phyloP scores from a whole-genome alignment of 176 grass and related monocot genomes.

The Guadua angustifolia region DNA sequence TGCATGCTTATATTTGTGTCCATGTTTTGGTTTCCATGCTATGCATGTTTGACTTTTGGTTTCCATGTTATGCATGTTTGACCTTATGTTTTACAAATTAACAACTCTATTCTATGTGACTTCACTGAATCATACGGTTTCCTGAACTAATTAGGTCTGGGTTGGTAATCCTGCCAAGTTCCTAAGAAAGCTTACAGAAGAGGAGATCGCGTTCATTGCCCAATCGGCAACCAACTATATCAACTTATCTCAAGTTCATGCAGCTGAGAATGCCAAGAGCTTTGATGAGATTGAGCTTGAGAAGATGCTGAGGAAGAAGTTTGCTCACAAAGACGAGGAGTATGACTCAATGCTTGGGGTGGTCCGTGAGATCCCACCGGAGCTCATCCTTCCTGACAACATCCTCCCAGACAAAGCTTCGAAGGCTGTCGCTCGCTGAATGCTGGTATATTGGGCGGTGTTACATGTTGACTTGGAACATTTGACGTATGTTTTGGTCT shows the following conservation, averaged over 20 bases:
- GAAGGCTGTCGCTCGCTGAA: constrained; percentile 59
- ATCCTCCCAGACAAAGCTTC: constrained; percentile 66
- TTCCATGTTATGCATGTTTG: not conserved
- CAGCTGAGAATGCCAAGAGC: constrained; percentile 80
- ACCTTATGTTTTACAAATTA: constrained; percentile 10
- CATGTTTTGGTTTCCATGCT: not conserved
- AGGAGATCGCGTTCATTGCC: constrained; percentile 79
- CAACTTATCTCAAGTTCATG: constrained; percentile 92
- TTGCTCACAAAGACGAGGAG: constrained; percentile 73
- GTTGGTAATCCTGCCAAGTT: constrained; percentile 96
- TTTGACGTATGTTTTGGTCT: constrained; percentile 50
- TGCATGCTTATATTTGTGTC: not conserved
- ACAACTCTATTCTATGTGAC: not conserved
- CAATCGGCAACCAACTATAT: constrained; percentile 83
- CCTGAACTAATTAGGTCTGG: constrained; percentile 69
- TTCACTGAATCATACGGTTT: constrained; percentile 1
- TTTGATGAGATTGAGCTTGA: constrained; percentile 92
- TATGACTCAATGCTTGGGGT: constrained; percentile 93
- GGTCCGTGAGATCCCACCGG: constrained; percentile 70
- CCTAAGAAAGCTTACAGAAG: constrained; percentile 90
- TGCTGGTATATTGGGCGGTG: constrained; percentile 30
- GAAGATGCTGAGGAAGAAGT: constrained; percentile 90
- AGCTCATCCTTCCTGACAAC: constrained; percentile 82
- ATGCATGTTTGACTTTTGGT: constrained; percentile 12
- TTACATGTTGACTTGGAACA: constrained; percentile 40